Evolutionary conservation across 345 rosid species (phyloP).

Genomic region (Hirschfeldia incana): DNA sequence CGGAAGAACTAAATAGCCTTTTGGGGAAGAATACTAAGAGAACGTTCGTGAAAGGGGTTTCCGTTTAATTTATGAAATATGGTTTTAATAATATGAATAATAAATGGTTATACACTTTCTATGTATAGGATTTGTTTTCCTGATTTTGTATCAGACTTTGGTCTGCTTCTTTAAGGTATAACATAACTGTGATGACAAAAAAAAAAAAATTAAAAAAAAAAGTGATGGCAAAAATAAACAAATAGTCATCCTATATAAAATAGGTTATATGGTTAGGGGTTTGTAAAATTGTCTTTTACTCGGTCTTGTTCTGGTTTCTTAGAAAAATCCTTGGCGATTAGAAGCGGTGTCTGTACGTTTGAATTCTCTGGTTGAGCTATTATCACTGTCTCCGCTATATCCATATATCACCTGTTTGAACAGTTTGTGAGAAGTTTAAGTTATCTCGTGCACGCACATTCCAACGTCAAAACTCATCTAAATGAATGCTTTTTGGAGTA

Average conservation of each 20-base stretch:
- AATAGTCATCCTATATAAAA: neutral
- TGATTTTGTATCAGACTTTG: neutral
- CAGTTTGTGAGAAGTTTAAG: too few species aligned
- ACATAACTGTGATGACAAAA: too few species aligned
- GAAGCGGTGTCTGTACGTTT: too few species aligned
- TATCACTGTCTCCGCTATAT: too few species aligned
- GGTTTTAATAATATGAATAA: neutral
- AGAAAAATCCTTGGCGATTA: too few species aligned
- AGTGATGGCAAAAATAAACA: neutral
- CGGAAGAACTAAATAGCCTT: constrained; percentile 13
- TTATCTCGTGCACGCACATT: neutral
- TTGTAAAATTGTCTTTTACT: too few species aligned
- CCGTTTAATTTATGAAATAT: neutral
- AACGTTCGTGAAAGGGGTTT: neutral
- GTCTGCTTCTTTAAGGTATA: neutral
- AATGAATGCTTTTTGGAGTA: neutral
- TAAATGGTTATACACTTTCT: neutral
- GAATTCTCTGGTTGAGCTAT: too few species aligned
- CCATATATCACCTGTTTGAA: too few species aligned
- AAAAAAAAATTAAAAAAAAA: too few species aligned
- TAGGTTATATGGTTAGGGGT: too few species aligned
- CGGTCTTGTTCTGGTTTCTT: too few species aligned
- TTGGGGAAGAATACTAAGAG: constrained; percentile 18
- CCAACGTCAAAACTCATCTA: neutral
- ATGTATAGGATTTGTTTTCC: neutral